Conservation (phyloP, 2,329 filamentous ascomycete genomes). For the Phialophora expanda region DNA sequence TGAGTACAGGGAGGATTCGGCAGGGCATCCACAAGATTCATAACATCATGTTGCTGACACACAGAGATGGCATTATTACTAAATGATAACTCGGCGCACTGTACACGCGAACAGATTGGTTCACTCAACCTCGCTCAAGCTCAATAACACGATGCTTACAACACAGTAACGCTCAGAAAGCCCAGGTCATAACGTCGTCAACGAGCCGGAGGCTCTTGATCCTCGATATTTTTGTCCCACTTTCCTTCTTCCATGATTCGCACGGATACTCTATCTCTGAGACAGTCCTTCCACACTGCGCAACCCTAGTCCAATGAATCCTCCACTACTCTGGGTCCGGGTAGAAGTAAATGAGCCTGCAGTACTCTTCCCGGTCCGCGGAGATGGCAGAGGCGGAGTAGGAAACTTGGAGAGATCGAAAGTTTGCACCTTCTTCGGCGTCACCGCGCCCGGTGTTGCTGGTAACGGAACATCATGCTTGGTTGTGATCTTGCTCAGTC, state of each 20-base stretch:
- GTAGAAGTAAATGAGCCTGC: conserved; percentile 26
- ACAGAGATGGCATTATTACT: not conserved
- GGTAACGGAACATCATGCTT: conserved; percentile 31
- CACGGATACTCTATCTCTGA: conserved; percentile 9
- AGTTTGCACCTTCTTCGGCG: conserved; percentile 13
- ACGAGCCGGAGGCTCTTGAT: conserved; percentile 16
- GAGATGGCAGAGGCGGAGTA: conserved; percentile 31
- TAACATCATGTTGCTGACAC: not conserved
- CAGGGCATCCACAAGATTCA: not conserved
- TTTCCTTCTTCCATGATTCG: not conserved
- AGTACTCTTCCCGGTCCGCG: conserved; percentile 21
- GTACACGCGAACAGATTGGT: not conserved
- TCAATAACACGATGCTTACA: conserved; percentile 17
- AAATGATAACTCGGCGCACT: not conserved
- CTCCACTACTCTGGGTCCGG: conserved; percentile 22
- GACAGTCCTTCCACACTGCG: conserved; percentile 26
- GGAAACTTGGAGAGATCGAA: conserved; percentile 26
- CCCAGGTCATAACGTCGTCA: conserved; percentile 22
- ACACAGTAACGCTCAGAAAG: conserved; percentile 24
- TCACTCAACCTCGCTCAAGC: not conserved
- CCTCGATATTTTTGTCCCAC: conserved; percentile 7
- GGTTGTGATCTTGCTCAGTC: conserved; percentile 29
- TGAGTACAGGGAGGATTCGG: not conserved
- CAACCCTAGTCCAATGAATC: conserved; percentile 28
- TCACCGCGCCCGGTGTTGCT: conserved; percentile 16